Evolutionary conservation across 208 protist species (phyloP), one percentile per base, ranked within the genome.

Genomic region (Leptomonas seymouri): DNA sequence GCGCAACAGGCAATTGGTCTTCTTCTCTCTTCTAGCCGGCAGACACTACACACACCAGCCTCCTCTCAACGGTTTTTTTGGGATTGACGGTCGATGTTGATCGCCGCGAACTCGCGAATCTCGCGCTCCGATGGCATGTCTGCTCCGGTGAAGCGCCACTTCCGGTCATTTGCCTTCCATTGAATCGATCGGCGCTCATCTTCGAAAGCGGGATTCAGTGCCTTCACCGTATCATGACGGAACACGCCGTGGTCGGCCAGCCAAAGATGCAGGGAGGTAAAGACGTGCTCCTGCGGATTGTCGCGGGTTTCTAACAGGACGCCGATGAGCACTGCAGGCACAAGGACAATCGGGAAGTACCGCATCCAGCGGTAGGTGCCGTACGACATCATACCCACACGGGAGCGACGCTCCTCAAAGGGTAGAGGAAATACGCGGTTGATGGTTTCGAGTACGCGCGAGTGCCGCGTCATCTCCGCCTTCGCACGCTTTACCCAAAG

Each of bases 401-500:
- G 83, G 12, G 82, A 86, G 30, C 91, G 78, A 6, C 91, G 86
- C 72, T 96, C 87, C 80, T 96, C 88, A 71, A 93, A 96, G 0
- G 91, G 91, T 67, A 94, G 69, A 4, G 91, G 91, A 46, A 93
- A 91, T 28, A 96, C 81, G 53, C 91, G 86, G 62, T 93, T 93
- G 64, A 96, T 79, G 9, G 88, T 93, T 58, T 93, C 86, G 42
- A 93, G 74, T 27, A 93, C 65, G 27, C 88, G 84, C 54, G 87
- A 93, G 73, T 94, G 88, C 44, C 91, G 83, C 53, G 86, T 84
- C 70, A 93, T 84, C 81, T 93, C 91, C 41, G 86, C 87, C 79
- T 93, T 93, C 12, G 91, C 88, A 21, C 87, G 86, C 67, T 96
- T 96, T 64, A 96, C 88, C 89, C 87, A 96, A 41, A 96, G 65